Base-by-base conservation (phyloP, 108 stramenopile genomes). In the Cafeteria roenbergensis region DNA sequence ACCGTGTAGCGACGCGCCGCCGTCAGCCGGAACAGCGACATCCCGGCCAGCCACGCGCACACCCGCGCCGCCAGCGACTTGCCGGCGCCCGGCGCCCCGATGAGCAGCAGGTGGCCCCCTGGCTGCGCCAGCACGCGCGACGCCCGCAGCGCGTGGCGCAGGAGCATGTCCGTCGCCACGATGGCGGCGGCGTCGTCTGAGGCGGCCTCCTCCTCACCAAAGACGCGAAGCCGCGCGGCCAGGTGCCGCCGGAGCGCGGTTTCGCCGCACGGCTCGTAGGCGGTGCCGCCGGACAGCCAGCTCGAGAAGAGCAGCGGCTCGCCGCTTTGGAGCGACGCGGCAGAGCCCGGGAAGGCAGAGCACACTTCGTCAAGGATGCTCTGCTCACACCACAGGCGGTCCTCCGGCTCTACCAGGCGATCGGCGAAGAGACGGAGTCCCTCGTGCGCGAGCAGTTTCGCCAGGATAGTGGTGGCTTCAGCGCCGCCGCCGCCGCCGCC, bases 201-300 rank as follows among this genome's bases (percentile, higher is more conserved):
- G 64, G 94, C 93, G 26, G 95, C 80, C 73, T 90, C 93, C 70
- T 99, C 97, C 69, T 99, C 97, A 68, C 95, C 92, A 75, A 99
- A 99, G 21, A 93, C 89, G 21, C 82, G 75, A 62, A 96, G 73
- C 32, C 95, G 73, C 4, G 93, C 93, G 56, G 65, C 70, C 26
- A 95, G 74, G 75, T 95, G 95, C 25, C 74, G 75, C 51, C 87
- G 85, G 34, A 99, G 76, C 48, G 87, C 90, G 8, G 86, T 81
- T 57, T 80, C 66, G 51, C 73, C 79, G 17, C 91, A 90, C 31
- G 81, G 74, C n/a, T 80, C 70, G 55, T 94, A 93, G 51, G 88
- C 42, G 63, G 29, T 14, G 34, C 65, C 85, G 70, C 88, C 90
- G 57, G 84, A 87, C 29, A 99, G 71, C 97, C 97, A 99, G 12